Evolutionary conservation across 1,284 basidiomycete species (phyloP), one percentile per base, ranked within the genome.

Genomic region (Bondarzewia mesenterica): DNA sequence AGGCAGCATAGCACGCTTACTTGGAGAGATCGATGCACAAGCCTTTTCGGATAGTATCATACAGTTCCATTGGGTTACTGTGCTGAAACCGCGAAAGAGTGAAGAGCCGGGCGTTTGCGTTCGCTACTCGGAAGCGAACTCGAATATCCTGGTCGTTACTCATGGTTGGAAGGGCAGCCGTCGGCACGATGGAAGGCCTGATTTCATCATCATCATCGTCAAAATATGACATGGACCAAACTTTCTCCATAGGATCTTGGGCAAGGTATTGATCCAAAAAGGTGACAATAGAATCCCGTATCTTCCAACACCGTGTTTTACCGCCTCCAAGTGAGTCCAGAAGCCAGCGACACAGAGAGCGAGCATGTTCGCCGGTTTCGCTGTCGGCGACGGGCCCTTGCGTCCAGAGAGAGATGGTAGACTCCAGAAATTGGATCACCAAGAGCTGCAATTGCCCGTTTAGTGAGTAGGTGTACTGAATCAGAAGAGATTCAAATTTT

Each of bases 131-230:
- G 56, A 92, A 87, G 5, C 94, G 84, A 27, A 96, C 84, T 21
- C 93, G 80, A n/a, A 88, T 80, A 62, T 98, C 94, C 40, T 68
- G 63, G 62, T 97, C 94, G 16, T 63, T 58, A 21, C 75, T 72
- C 51, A 89, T 60, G 14, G 58, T 60, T 6, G 74, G 75, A 32
- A 91, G 67, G 42, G 86, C 61, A 21, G 50, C 54, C 32, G 70
- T 60, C 1, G 83, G 81, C 45, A 65, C 57, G 18, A 63, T 62
- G 21, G 56, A 57, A 8, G 59, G 54, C 0, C 57, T 57, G 2
- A 55, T 56, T 7, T 60, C 69, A 44, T 70, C 55, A 48, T 61
- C 50, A 15, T 63, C 63, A 16, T 57, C 55, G 5, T 53, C 57
- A 20, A 44, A 25, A 14, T 40, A 14, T 29, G 18, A 26, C 15